A percentile compares a stretch with the other conserved stretches of the same genome.
These are phyloP conservation scores for Ambrosiella beaveri DNA, from an alignment of 2,329 filamentous ascomycete species.

Conservation along the genomic window DNA sequence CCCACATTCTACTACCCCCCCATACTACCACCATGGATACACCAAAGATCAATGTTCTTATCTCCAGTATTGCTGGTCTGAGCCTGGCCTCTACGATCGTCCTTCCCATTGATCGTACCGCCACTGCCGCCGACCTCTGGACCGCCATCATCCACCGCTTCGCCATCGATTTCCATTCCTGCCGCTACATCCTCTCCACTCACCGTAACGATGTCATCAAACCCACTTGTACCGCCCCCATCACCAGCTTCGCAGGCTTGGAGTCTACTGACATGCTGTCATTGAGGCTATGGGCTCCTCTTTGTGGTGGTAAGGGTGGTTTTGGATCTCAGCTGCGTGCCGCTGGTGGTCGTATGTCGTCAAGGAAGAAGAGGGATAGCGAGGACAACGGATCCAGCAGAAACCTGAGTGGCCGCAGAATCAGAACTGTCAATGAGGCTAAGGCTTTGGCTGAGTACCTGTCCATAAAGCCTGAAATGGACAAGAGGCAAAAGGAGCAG, in stretches of 20 bases:
- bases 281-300: slow-evolving; percentile 58
- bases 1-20: neutral
- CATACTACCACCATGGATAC: slow-evolving; percentile 30
- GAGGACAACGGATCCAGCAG: slow-evolving; percentile 82
- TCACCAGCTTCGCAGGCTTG: slow-evolving; percentile 44
- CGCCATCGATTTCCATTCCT: slow-evolving; percentile 27
- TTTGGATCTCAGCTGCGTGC: slow-evolving; percentile 95
- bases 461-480: slow-evolving; percentile 93
- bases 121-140: slow-evolving; percentile 51
- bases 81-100: slow-evolving; percentile 68
- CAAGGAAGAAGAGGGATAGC: slow-evolving; percentile 68
- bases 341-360: slow-evolving; percentile 94
- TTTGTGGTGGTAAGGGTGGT: slow-evolving; percentile 90
- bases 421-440: slow-evolving; percentile 86
- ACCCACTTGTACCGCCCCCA: slow-evolving; percentile 28
- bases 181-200: slow-evolving; percentile 63
- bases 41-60: slow-evolving; percentile 56
- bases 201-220: slow-evolving; percentile 56
- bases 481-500: slow-evolving; percentile 78
- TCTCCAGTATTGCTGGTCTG: slow-evolving; percentile 71
- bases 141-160: slow-evolving; percentile 43
- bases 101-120: slow-evolving; percentile 50
- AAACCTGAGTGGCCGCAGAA: slow-evolving; percentile 75
- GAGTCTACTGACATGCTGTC: slow-evolving; percentile 54
- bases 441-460: slow-evolving; percentile 91